phyloP scores from a whole-genome alignment of 139 green algal species.

The Chlorella sp. region DNA sequence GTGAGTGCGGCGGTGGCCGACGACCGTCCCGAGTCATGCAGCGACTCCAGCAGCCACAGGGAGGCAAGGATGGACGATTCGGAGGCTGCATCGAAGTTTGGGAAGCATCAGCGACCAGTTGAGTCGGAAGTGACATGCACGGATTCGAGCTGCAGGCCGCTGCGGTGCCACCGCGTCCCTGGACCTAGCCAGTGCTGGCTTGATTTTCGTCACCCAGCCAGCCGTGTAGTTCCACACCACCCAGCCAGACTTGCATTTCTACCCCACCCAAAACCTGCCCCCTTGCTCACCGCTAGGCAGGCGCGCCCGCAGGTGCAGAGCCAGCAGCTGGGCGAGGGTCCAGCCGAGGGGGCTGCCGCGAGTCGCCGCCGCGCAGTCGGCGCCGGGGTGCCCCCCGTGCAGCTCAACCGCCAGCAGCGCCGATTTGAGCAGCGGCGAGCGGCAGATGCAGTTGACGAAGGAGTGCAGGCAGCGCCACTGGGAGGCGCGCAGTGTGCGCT shows the following conservation, averaged over 20 bases:
- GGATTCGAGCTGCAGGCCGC: too few species aligned
- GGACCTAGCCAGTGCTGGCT: too few species aligned
- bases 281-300: background rate
- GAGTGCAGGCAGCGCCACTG: background rate
- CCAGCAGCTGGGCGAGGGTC: slow-evolving; percentile 32
- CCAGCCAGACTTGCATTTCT: background rate
- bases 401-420: slow-evolving; percentile 13
- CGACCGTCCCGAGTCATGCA: background rate
- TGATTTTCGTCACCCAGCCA: too few species aligned
- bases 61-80: slow-evolving; percentile 19
- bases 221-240: background rate
- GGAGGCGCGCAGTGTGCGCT: background rate
- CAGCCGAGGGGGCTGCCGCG: background rate
- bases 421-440: slow-evolving; percentile 11
- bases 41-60: slow-evolving; percentile 31
- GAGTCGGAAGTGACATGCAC: too few species aligned
- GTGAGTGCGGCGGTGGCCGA: slow-evolving; percentile 12
- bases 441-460: background rate
- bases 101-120: too few species aligned
- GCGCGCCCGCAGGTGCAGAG: background rate
- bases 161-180: too few species aligned
- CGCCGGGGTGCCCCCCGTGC: background rate
- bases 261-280: too few species aligned
- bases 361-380: background rate
- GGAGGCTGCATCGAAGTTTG: background rate